Percentiles rank a stretch among this genome's conserved stretches.
These are phyloP conservation scores for Gnomoniopsis sp. DNA, from an alignment of 2,329 filamentous ascomycete genomes.

Conservation along the genomic window DNA sequence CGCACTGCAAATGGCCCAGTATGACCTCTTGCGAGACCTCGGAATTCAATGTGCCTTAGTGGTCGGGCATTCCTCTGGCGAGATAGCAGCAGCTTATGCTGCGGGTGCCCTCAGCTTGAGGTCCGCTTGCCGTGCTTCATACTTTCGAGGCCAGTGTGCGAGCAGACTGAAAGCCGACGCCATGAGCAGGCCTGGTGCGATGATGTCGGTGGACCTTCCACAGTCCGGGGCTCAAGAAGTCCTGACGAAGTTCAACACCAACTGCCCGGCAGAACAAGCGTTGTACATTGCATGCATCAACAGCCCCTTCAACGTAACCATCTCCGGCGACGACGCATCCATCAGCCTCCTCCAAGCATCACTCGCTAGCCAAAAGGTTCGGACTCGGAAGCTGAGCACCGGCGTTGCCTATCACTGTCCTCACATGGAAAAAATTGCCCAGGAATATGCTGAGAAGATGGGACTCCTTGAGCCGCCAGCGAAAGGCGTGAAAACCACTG, in stretches of 20 bases:
- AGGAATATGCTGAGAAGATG: constrained; percentile 23
- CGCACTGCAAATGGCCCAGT: constrained; percentile 32
- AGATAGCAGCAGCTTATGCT: constrained; percentile 35
- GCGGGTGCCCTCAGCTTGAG: constrained; percentile 23
- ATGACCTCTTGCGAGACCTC: constrained; percentile 24
- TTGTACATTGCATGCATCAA: constrained; percentile 29
- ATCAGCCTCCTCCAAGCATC: constrained; percentile 25
- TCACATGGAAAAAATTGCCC: constrained; percentile 22
- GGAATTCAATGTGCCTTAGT: constrained; percentile 23
- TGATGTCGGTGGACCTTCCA: constrained; percentile 29
- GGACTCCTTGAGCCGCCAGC: constrained; percentile 12
- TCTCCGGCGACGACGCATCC: constrained; percentile 25
- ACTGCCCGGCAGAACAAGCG: constrained; percentile 9
- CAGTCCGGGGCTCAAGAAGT: constrained; percentile 22
- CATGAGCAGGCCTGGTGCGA: constrained; percentile 23
- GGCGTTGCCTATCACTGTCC: constrained; percentile 28
- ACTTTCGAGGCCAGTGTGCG: constrained; percentile 30
- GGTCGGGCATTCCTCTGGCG: constrained; percentile 34
- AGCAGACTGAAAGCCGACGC: too few relatives aligned
- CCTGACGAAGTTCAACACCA: constrained; percentile 22
- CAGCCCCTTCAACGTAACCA: constrained; percentile 28
- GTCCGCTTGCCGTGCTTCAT: constrained; percentile 31
- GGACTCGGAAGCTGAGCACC: constrained; percentile 28
- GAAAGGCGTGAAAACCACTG: too few relatives aligned
- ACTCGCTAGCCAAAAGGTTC: constrained; percentile 25